Base-by-base conservation (phyloP, 371 early-diverging fungal genomes). In the Apophysomyces trapeziformis region DNA sequence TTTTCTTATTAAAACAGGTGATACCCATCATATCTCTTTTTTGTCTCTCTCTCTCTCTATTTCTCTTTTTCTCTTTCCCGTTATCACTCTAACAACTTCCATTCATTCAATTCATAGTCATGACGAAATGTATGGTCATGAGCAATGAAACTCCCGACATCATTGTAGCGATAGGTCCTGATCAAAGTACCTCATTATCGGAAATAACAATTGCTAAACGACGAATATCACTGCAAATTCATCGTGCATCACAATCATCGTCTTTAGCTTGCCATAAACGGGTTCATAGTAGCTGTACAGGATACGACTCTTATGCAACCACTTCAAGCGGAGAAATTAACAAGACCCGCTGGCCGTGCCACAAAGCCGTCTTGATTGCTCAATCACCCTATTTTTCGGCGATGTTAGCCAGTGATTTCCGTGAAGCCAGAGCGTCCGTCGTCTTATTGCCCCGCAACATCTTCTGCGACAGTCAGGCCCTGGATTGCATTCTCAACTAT, bases 311-410 rank as follows among this genome's bases (percentile, higher is more conserved):
- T 21, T 50, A 50, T 50, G 54, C 54, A 50, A 50, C 21, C 5
- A 21, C 18, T 21, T 50, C 54, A 50, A 50, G 18, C 8, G 54
- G 54, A 21, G 38, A 47, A 54, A 12, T 47, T 8, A 38, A 32
- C 13, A 45, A 38, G 18, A 62, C 38, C 32, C 50, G 50, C 12
- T 62, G 63, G 63, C 50, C 47, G 14, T 62, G 63, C 36, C 68
- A 68, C 37, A 63, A 64, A 32, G 46, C 54, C 44, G 56, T 68
- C 26, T 41, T 68, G 26, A 26, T 58, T 4, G 58, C 35, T 8
- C 50, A 64, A 14, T 68, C 68, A 1, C 58, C 60, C 5, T 68
- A 68, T 54, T 68, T 68, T 38, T 38, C 47, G 16, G 68, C 68
- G n/a, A 64, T 68, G 64, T 64, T 68, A 41, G 63, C 64, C 5